Evolutionary conservation across 805 yeast genomes (phyloP).

Genomic region (Schizosaccharomyces pombe): DNA sequence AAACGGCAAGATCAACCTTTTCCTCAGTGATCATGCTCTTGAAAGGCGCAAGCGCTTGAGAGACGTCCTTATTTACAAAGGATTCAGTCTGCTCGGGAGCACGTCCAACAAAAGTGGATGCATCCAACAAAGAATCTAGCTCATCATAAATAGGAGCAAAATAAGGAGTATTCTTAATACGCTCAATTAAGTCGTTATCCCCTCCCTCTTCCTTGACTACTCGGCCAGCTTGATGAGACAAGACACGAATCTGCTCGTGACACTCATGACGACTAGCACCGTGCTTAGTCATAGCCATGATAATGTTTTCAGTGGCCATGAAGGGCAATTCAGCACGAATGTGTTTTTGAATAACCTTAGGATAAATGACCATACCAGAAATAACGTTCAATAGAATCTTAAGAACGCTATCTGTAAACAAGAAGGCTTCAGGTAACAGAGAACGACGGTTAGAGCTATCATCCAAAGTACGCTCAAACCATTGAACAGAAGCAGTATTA

Average conservation of each 20-base stretch:
- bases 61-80: slow-evolving; percentile 66
- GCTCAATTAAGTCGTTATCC: slow-evolving; percentile 63
- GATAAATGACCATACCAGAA: slow-evolving; percentile 89
- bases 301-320: slow-evolving; percentile 97
- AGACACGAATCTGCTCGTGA: slow-evolving; percentile 89
- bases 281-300: slow-evolving; percentile 97
- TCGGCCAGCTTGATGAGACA: slow-evolving; percentile 90
- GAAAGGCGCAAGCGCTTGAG: slow-evolving; percentile 53
- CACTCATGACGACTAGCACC: slow-evolving; percentile 97
- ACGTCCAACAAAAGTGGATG: slow-evolving; percentile 88
- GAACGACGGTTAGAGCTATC: slow-evolving; percentile 96
- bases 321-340: slow-evolving; percentile 85
- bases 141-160: slow-evolving; percentile 64
- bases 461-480: slow-evolving; percentile 97
- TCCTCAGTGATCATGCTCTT: slow-evolving; percentile 33
- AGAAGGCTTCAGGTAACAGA: slow-evolving; percentile 83
- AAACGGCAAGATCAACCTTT: slow-evolving; percentile 61
- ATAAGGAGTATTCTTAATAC: slow-evolving; percentile 19
- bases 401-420: slow-evolving; percentile 81
- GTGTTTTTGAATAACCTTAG: slow-evolving; percentile 94
- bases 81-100: slow-evolving; percentile 96
- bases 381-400: slow-evolving; percentile 79
- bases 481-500: slow-evolving; percentile 91
- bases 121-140: slow-evolving; percentile 61
- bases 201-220: slow-evolving; percentile 97